phyloP scores from a whole-genome alignment of 352 stramenopile genomes.

The Phytophthora kernoviae region DNA sequence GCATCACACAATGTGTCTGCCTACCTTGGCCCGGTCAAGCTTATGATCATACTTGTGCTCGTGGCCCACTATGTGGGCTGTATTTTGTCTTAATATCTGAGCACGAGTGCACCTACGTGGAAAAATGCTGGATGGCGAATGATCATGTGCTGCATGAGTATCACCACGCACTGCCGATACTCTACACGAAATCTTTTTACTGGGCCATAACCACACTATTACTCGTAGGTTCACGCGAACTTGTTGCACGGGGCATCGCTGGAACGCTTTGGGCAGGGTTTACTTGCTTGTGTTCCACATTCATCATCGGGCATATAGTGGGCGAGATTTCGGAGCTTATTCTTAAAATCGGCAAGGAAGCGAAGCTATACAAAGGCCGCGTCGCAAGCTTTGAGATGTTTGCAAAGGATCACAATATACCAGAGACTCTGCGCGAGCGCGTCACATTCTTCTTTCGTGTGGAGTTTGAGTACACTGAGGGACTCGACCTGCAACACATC shows the following conservation, averaged over 20 bases:
- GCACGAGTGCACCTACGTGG: slow-evolving; percentile 49
- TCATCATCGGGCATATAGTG: slow-evolving; percentile 78
- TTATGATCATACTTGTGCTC: slow-evolving; percentile 61
- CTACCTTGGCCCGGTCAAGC: slow-evolving; percentile 60
- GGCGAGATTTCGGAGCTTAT: slow-evolving; percentile 79
- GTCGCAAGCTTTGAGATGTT: slow-evolving; percentile 72
- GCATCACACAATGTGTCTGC: slow-evolving; percentile 56
- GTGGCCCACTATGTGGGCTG: slow-evolving; percentile 65
- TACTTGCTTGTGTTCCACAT: slow-evolving; percentile 71
- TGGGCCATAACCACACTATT: slow-evolving; percentile 75
- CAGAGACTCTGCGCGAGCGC: slow-evolving; percentile 47
- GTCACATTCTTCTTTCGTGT: slow-evolving; percentile 68
- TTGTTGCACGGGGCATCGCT: slow-evolving; percentile 52
- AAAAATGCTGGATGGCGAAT: slow-evolving; percentile 62
- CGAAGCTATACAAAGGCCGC: slow-evolving; percentile 65
- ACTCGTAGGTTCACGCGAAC: slow-evolving; percentile 68
- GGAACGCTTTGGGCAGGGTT: slow-evolving; percentile 63
- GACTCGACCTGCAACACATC: slow-evolving; percentile 58
- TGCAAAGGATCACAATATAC: slow-evolving; percentile 59
- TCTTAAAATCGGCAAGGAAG: slow-evolving; percentile 66
- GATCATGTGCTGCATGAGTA: slow-evolving; percentile 70
- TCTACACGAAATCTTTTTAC: slow-evolving; percentile 78
- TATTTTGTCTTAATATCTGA: slow-evolving; percentile 72
- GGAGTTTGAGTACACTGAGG: slow-evolving; percentile 64
- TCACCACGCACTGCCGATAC: slow-evolving; percentile 40